A percentile compares a stretch with the other conserved stretches of the same genome.
Evolutionary conservation across 441 rosid genomes (phyloP).

Genomic region (Euphorbia corollata): DNA sequence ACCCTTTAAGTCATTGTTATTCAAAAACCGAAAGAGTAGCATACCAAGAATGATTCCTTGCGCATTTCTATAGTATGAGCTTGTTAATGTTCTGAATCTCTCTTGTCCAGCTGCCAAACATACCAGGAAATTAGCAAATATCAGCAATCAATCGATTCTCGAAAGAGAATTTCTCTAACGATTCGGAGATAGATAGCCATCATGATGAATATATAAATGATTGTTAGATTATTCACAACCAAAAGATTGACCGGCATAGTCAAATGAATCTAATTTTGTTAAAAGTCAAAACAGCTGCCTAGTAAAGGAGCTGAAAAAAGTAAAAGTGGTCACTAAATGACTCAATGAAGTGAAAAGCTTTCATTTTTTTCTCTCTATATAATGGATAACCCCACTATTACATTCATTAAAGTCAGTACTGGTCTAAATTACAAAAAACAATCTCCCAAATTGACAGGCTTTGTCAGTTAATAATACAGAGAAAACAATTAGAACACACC

Average conservation of each 20-base stretch:
- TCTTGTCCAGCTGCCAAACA: constrained; percentile 85
- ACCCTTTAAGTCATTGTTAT: neutral
- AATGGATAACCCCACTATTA: constrained; percentile 17
- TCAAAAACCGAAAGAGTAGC: constrained; percentile 16
- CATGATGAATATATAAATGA: neutral
- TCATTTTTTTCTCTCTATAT: neutral
- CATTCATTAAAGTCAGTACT: constrained; percentile 11
- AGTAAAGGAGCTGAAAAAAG: constrained; percentile 14
- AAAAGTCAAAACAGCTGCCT: constrained; percentile 9
- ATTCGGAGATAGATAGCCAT: neutral
- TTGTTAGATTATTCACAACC: constrained; percentile 5
- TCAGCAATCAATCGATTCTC: constrained; percentile 12
- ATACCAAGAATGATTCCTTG: constrained; percentile 89
- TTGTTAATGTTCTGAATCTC: constrained; percentile 78
- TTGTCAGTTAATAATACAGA: constrained; percentile 1
- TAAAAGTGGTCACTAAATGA: constrained; percentile 12
- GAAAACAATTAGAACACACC: neutral
- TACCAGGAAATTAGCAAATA: constrained; percentile 9
- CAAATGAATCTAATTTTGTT: constrained; percentile 9
- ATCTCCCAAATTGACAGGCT: constrained; percentile 5
- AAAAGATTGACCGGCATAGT: neutral
- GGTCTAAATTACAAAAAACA: neutral
- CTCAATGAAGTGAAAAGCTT: neutral
- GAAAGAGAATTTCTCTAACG: neutral
- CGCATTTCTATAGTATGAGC: constrained; percentile 85